Conservation (phyloP, 2,329 filamentous ascomycete species). For the Emergomyces pasteurianus region DNA sequence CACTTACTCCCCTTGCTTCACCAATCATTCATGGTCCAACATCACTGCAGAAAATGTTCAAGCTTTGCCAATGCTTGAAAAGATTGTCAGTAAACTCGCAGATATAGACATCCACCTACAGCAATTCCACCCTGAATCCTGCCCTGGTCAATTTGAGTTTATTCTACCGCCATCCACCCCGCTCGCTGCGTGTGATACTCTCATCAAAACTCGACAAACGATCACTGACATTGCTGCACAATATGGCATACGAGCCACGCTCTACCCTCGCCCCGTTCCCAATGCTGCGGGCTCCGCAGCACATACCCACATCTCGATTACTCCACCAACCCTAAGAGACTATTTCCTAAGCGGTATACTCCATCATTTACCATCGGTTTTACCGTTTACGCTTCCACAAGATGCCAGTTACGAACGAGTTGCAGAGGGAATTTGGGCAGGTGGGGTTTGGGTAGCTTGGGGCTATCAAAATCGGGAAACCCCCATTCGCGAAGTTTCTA, state of each 20-base stretch:
- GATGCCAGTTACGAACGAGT: constrained; percentile 58
- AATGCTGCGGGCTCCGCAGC: constrained; percentile 50
- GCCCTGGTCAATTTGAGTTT: constrained; percentile 66
- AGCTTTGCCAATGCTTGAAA: constrained; percentile 49
- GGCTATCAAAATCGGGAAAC: constrained; percentile 48
- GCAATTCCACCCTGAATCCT: constrained; percentile 63
- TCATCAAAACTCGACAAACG: constrained; percentile 59
- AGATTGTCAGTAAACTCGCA: constrained; percentile 51
- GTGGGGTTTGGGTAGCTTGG: constrained; percentile 69
- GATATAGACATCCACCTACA: constrained; percentile 54
- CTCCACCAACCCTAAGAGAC: constrained; percentile 39
- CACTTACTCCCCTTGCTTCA: constrained; percentile 38
- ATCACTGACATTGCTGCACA: constrained; percentile 52
- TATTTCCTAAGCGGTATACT: constrained; percentile 63
- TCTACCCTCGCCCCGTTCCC: constrained; percentile 59
- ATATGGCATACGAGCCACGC: constrained; percentile 54
- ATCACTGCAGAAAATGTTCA: constrained; percentile 49
- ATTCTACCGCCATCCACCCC: constrained; percentile 53
- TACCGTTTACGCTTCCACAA: constrained; percentile 57
- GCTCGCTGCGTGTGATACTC: constrained; percentile 56
- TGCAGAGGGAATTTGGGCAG: constrained; percentile 59
- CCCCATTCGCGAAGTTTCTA: constrained; percentile 14
- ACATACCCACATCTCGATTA: constrained; percentile 59
- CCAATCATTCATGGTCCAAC: constrained; percentile 60
- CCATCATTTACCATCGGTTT: constrained; percentile 51